A percentile compares a stretch with the other conserved stretches of the same genome.
Conservation (phyloP, 306 rosid species). For the Prinsepia uniflora region DNA sequence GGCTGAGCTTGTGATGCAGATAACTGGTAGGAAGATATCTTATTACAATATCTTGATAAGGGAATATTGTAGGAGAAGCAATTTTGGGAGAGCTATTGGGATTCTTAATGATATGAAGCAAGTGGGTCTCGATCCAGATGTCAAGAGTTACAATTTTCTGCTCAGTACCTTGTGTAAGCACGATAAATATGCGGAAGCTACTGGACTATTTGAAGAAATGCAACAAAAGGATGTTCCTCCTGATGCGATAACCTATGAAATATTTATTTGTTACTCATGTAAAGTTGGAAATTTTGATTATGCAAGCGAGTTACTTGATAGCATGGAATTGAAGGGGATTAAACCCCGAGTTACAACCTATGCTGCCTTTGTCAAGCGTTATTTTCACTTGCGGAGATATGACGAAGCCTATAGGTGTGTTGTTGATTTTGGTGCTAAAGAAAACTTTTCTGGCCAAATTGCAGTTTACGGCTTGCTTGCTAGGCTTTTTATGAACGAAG, state of each 20-base stretch:
- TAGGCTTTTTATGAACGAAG: constrained; percentile 54
- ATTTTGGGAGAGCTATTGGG: constrained; percentile 42
- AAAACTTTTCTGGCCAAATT: constrained; percentile 34
- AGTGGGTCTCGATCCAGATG: constrained; percentile 37
- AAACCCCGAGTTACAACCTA: constrained; percentile 58
- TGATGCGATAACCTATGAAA: constrained; percentile 45
- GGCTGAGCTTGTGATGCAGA: constrained; percentile 49
- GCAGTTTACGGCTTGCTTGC: constrained; percentile 62
- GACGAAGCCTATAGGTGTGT: constrained; percentile 59
- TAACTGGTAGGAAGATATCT: constrained; percentile 30
- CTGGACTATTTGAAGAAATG: constrained; percentile 40
- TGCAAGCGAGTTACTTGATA: constrained; percentile 46
- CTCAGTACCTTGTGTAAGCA: constrained; percentile 49
- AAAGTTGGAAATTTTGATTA: constrained; percentile 35
- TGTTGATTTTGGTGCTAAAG: constrained; percentile 35
- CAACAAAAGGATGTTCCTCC: constrained; percentile 36
- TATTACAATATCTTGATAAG: constrained; percentile 51
- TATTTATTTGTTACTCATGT: constrained; percentile 42
- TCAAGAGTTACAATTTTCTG: constrained; percentile 39
- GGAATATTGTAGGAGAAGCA: constrained; percentile 44
- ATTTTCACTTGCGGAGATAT: constrained; percentile 40
- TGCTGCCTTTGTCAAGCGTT: constrained; percentile 58
- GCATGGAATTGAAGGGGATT: constrained; percentile 45
- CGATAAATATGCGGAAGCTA: constrained; percentile 42
- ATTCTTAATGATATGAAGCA: constrained; percentile 52